Base-by-base conservation (phyloP, 1,284 basidiomycete genomes). In the Ustilago shanxiensis region DNA sequence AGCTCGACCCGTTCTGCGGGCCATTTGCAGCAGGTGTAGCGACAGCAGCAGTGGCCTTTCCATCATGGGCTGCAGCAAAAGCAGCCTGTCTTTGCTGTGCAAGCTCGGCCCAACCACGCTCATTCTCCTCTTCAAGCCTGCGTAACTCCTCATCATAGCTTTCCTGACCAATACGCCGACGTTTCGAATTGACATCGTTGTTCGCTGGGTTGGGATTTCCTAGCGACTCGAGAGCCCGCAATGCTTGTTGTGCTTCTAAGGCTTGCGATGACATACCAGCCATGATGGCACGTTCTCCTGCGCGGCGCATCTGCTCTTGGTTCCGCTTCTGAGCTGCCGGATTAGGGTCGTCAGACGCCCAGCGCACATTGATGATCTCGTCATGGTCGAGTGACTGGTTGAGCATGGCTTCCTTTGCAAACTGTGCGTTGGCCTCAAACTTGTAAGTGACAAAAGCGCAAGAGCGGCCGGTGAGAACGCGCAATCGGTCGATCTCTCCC, bases 331-430 rank as follows among this genome's bases (percentile, higher is more conserved):
- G 69, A 4, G 79, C 78, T 0, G 66, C 77, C 8, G 79, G 80
- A 39, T 82, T 82, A 14, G 84, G 84, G 45, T 85, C 84, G 47
- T 84, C 82, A 5, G 83, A 80, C 0, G 84, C 74, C 84, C 84
- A 85, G 16, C 84, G 81, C 14, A 85, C 77, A 87, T 99, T 99
- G 75, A 99, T 90, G 77, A 98, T 95, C 87, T 99, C 97, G 86
- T 98, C 94, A 82, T 95, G 94, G 87, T 99, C 96, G 77, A 99
- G 89, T 26, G 94, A 96, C 87, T 99, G 97, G 87, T 95, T 95
- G 49, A 95, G 94, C 97, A 99, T 99, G 0, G 97, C 91, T 87
- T 99, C 97, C 86, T 98, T 98, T 18, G 96, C 97, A 85, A 99
- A 99, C 84, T 97, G 94, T 0, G 95, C 97, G 88, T 62, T 92